Conservation (phyloP, 345 rosid genomes). For the Cardamine occulta region DNA sequence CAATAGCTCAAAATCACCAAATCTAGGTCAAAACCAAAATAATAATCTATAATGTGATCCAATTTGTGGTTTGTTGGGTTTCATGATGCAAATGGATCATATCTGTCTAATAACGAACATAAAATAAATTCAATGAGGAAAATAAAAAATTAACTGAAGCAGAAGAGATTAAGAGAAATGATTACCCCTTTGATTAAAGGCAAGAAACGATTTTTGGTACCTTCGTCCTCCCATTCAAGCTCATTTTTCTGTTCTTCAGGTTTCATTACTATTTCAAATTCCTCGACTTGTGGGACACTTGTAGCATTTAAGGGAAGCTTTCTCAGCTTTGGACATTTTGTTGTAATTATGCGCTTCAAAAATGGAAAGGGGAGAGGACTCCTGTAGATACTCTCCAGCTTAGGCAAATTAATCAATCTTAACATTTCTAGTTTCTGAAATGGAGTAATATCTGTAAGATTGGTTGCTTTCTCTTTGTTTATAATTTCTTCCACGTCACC, state of each 20-base stretch:
- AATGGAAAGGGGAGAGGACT: not conserved
- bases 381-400: conserved; percentile 17
- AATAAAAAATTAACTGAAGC: too few species aligned
- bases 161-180: not conserved
- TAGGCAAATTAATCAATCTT: fast-evolving
- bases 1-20: too few species aligned
- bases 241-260: not conserved
- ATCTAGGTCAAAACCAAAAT: too few species aligned
- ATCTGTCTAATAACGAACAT: too few species aligned
- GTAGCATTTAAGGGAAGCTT: conserved; percentile 12
- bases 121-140: not conserved
- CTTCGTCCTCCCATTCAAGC: not conserved
- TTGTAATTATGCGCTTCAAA: fast-evolving
- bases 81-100: too few species aligned
- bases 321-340: conserved; percentile 7
- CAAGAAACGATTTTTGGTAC: not conserved
- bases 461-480: not conserved
- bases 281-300: not conserved
- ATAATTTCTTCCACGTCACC: not conserved
- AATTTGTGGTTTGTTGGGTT: too few species aligned
- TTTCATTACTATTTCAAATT: fast-evolving
- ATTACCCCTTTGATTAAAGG: not conserved
- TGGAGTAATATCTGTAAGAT: not conserved
- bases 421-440: not conserved
- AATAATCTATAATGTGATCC: too few species aligned